Evolutionary conservation across 192 early-diverging fungal species (phyloP).

Genomic region (Backusella mclennaniae): DNA sequence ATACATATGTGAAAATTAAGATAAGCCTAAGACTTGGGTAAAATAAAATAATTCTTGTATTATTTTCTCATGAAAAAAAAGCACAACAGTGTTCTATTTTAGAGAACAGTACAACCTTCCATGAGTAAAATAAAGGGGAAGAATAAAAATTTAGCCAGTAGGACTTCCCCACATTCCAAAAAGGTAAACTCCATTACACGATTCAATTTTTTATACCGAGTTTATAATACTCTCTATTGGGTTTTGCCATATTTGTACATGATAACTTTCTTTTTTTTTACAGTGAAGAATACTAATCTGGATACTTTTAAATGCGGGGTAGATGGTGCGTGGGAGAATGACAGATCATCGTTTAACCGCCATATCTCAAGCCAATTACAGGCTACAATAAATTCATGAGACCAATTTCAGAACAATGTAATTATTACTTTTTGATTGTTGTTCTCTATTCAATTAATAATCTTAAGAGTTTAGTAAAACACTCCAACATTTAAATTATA

Average conservation of each 20-base stretch:
- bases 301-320: conserved; percentile 5
- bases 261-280: neutral
- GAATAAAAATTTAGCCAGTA: conserved; percentile 5
- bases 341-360: neutral
- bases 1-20: neutral
- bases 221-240: neutral
- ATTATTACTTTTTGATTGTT: neutral
- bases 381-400: neutral
- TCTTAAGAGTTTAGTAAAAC: neutral
- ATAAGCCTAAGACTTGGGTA: neutral
- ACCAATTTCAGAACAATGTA: neutral
- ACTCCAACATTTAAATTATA: neutral
- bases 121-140: neutral
- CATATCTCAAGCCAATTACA: neutral
- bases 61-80: conserved; percentile 7
- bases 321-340: conserved; percentile 3
- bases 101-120: neutral
- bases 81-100: neutral
- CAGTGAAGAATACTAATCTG: neutral
- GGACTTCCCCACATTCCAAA: neutral
- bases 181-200: neutral
- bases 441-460: neutral
- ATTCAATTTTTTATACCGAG: neutral
- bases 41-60: neutral
- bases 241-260: conserved; percentile 5